Conservation (phyloP, 495 filamentous ascomycete species). For the Lasiosphaeria miniovina region DNA sequence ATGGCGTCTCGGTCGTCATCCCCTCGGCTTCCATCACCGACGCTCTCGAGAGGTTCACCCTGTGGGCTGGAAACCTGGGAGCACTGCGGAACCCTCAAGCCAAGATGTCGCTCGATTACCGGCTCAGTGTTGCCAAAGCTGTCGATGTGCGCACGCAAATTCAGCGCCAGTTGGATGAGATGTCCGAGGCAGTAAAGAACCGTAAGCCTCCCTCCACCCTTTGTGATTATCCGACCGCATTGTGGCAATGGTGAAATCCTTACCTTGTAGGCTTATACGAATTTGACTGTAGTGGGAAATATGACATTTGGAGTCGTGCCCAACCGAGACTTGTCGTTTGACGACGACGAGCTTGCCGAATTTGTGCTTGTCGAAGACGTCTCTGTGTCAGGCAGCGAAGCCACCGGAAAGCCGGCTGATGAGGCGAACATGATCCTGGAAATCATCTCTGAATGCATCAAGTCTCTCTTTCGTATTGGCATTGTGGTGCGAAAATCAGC, state of each 20-base stretch:
- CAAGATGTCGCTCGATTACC: constrained; percentile 16
- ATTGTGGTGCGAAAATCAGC: background rate
- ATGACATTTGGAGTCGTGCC: background rate
- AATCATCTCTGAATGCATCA: background rate
- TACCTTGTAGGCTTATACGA: background rate
- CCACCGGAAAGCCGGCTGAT: background rate
- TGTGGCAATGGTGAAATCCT: background rate
- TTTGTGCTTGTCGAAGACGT: background rate
- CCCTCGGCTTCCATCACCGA: constrained; percentile 1
- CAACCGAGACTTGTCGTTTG: background rate
- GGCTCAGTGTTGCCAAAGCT: background rate
- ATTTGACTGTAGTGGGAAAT: background rate
- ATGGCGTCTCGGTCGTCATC: background rate
- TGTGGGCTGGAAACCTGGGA: constrained; percentile 21
- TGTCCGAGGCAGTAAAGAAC: constrained; percentile 1
- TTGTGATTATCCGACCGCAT: too few species aligned
- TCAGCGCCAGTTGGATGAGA: background rate
- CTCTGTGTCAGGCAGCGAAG: background rate
- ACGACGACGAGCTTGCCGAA: background rate
- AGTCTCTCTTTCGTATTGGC: constrained; percentile 3
- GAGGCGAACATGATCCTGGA: constrained; percentile 4
- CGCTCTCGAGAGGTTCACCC: constrained; percentile 14
- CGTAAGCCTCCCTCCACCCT: background rate
- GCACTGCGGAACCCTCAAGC: constrained; percentile 7
- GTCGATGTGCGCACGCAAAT: background rate